phyloP scores from a whole-genome alignment of 169 alveolate genomes.

The Eimeria necatrix region DNA sequence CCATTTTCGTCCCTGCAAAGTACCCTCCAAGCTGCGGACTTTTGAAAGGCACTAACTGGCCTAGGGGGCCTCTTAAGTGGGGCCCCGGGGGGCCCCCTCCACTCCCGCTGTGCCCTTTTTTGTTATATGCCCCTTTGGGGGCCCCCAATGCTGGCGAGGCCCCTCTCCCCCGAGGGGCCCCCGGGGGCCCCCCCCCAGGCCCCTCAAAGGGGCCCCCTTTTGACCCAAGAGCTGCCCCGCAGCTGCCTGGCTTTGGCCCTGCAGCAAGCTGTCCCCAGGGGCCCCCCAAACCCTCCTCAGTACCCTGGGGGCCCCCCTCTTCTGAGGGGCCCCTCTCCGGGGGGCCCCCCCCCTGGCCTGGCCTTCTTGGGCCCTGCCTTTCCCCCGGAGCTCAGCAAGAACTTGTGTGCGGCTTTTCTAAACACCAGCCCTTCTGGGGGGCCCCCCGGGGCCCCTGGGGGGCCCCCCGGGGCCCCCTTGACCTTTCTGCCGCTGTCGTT shows the following conservation, averaged over 20 bases:
- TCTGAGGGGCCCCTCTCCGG: too few species aligned
- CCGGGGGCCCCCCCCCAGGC: not conserved
- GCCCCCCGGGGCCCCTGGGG: not conserved
- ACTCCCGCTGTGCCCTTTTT: not conserved
- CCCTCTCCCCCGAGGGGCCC: not conserved
- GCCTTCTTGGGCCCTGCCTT: not conserved
- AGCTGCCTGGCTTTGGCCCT: not conserved
- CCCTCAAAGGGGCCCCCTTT: too few species aligned
- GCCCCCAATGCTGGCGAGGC: not conserved
- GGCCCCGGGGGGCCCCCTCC: not conserved
- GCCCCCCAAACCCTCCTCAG: not conserved
- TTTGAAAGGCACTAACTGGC: too few species aligned
- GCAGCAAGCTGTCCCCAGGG: too few species aligned
- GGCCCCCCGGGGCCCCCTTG: not conserved
- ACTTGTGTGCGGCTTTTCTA: not conserved
- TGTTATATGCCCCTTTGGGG: not conserved
- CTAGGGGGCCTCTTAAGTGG: too few species aligned
- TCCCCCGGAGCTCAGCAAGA: not conserved
- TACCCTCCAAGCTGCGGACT: too few species aligned
- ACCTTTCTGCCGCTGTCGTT: not conserved
- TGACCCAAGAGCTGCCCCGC: not conserved
- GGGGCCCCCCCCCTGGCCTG: too few species aligned
- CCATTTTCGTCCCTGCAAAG: too few species aligned
- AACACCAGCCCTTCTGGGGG: not conserved
- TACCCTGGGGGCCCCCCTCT: slow-evolving; percentile 10